A percentile compares a stretch with the other conserved stretches of the same genome.
Conservation (phyloP, 148 eudicot genomes). For the Chenopodium album region DNA sequence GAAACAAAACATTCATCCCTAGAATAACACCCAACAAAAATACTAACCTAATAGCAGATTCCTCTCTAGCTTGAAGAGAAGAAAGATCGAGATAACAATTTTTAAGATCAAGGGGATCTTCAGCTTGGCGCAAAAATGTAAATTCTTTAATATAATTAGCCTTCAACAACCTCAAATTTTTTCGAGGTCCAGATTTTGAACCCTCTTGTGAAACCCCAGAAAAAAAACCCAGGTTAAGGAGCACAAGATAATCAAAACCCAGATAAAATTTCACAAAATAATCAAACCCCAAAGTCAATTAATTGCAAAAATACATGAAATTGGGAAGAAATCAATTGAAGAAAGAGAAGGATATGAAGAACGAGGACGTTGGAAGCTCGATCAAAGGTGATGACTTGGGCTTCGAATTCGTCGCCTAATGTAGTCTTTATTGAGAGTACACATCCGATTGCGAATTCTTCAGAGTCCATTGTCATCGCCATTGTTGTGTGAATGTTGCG, state of each 20-base stretch:
- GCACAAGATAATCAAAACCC: conserved; percentile 17
- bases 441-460: conserved; percentile 74
- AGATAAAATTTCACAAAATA: neutral
- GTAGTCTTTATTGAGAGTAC: conserved; percentile 83
- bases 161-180: conserved; percentile 78
- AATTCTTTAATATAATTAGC: conserved; percentile 77
- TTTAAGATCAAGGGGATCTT: conserved; percentile 73
- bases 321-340: neutral
- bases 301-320: neutral
- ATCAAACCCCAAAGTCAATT: neutral
- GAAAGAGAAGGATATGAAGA: conserved; percentile 74
- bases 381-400: conserved; percentile 77
- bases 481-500: neutral
- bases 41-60: conserved; percentile 74
- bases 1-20: neutral
- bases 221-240: conserved; percentile 39
- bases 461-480: conserved; percentile 38
- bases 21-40: neutral
- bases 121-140: conserved; percentile 58
- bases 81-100: conserved; percentile 72
- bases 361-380: conserved; percentile 73
- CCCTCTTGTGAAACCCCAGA: conserved; percentile 57
- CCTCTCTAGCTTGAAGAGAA: conserved; percentile 74
- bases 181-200: conserved; percentile 53
- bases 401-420: conserved; percentile 86